These are phyloP conservation scores for Ilyonectria sp. DNA, from an alignment of 2,329 filamentous ascomycete species.

Conservation along the genomic window DNA sequence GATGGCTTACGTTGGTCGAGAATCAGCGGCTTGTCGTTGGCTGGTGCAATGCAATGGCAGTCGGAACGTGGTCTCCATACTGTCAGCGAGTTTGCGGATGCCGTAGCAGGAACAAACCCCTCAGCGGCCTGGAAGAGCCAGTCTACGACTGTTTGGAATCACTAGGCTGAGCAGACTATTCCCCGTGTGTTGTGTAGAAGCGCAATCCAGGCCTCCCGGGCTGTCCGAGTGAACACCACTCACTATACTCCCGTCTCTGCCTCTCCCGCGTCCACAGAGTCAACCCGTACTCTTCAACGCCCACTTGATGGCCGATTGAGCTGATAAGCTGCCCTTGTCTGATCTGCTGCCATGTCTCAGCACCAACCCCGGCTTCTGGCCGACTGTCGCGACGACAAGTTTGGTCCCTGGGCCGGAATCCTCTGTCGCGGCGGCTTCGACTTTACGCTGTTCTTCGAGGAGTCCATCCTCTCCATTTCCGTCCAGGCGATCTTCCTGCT, in stretches of 20 bases:
- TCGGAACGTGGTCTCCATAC: not conserved
- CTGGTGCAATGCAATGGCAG: not conserved
- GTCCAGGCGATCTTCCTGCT: constrained; percentile 23
- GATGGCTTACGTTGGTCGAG: not conserved
- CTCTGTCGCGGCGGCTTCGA: constrained; percentile 42
- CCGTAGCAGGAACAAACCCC: not conserved
- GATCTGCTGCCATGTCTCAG: constrained; percentile 3
- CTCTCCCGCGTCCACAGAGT: not conserved
- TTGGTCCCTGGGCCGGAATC: constrained; percentile 24
- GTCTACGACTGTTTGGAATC: not conserved
- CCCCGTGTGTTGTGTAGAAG: not conserved
- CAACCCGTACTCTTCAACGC: not conserved
- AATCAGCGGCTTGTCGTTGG: not conserved
- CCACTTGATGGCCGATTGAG: not conserved
- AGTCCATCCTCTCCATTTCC: constrained; percentile 34
- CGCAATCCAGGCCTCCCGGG: not conserved
- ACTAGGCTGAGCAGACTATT: not conserved
- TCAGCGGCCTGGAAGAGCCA: not conserved
- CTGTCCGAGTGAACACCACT: not conserved
- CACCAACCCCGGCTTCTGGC: not conserved
- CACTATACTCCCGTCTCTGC: constrained; percentile 7
- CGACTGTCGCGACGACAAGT: constrained; percentile 18
- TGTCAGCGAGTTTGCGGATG: not conserved
- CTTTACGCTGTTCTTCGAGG: constrained; percentile 43
- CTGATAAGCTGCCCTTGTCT: not conserved